These are phyloP conservation scores for Elasticomyces elasticus DNA, from an alignment of 495 filamentous ascomycete species.

Conservation along the genomic window DNA sequence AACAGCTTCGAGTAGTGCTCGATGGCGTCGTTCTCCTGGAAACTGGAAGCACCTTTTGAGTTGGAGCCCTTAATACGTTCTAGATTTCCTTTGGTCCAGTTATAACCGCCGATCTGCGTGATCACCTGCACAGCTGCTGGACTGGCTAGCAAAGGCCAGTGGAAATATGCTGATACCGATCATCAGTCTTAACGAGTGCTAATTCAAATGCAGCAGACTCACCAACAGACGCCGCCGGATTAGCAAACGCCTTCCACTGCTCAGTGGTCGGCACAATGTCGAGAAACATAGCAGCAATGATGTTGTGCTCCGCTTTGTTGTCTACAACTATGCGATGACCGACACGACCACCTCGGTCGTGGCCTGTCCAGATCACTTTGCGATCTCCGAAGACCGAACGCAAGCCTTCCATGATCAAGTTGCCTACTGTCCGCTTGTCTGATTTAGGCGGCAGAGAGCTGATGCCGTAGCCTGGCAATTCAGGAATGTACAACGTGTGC, in stretches of 20 bases:
- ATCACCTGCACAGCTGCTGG: constrained; percentile 13
- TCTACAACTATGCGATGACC: constrained; percentile 19
- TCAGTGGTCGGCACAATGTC: constrained; percentile 21
- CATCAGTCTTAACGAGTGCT: not conserved
- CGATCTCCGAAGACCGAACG: constrained; percentile 13
- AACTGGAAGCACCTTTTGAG: not conserved
- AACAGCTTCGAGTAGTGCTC: constrained; percentile 14
- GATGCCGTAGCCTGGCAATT: constrained; percentile 21
- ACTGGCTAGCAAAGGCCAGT: constrained; percentile 22
- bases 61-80: constrained; percentile 5
- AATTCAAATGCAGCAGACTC: not conserved
- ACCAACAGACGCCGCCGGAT: constrained; percentile 8
- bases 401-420: constrained; percentile 14
- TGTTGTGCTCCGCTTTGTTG: constrained; percentile 13
- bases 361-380: constrained; percentile 17
- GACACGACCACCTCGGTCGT: constrained; percentile 20
- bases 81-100: constrained; percentile 2
- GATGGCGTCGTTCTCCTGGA: constrained; percentile 13
- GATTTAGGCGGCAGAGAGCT: constrained; percentile 11
- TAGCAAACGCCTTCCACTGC: constrained; percentile 14
- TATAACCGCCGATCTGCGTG: constrained; percentile 13
- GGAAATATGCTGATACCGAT: constrained; percentile 11
- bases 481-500: constrained; percentile 16
- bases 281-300: constrained; percentile 16
- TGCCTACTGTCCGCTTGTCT: constrained; percentile 20